phyloP scores from a whole-genome alignment of 169 alveolate species.

The Eimeria tenella region DNA sequence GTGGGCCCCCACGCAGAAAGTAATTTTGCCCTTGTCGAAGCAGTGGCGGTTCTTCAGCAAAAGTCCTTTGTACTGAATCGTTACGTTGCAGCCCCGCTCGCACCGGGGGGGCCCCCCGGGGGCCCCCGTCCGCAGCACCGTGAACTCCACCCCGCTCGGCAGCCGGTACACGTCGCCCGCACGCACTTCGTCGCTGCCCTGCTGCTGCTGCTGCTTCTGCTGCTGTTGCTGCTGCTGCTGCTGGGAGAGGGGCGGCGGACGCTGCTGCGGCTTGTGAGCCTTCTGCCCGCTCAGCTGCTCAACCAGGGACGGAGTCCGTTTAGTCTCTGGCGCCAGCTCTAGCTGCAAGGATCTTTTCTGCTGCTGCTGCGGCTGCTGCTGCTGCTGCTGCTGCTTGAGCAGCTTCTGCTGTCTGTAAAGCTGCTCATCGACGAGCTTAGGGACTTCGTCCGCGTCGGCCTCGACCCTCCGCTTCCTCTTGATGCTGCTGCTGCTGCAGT shows the following conservation, averaged over 20 bases:
- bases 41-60: neutral
- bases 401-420: neutral
- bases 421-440: conserved; percentile 37
- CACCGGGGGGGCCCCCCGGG: neutral
- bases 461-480: conserved; percentile 6
- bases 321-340: neutral
- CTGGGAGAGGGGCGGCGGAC: conserved; percentile 16
- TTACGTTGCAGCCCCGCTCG: conserved; percentile 8
- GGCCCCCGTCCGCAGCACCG: neutral
- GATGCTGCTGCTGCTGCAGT: neutral
- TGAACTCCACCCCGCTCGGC: conserved; percentile 35
- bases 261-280: neutral
- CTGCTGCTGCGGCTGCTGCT: neutral
- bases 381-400: too few relatives aligned
- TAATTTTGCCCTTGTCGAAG: conserved; percentile 35
- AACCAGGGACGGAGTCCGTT: conserved; percentile 19
- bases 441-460: neutral
- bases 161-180: neutral
- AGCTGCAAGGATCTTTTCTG: neutral
- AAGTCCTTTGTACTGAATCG: conserved; percentile 41
- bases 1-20: conserved; percentile 9
- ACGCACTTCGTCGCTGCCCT: neutral
- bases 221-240: conserved; percentile 11
- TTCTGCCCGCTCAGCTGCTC: conserved; percentile 26
- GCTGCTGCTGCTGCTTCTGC: neutral